phyloP scores from a whole-genome alignment of 257 asterid species.

The Fraxinus quadrangulata region DNA sequence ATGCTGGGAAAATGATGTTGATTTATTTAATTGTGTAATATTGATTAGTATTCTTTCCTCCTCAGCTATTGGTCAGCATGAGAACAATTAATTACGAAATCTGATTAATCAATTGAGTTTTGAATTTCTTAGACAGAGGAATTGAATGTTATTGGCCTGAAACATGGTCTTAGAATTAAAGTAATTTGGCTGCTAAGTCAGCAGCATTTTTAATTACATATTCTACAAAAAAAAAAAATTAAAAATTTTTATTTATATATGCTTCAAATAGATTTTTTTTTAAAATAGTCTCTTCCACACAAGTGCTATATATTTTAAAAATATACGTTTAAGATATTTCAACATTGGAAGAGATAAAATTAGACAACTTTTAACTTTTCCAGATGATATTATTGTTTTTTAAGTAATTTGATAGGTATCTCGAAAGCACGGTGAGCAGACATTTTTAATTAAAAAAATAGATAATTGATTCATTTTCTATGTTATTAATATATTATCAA shows the following conservation, averaged over 20 bases:
- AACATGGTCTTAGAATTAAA: conserved; percentile 17
- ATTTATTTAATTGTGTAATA: conserved; percentile 15
- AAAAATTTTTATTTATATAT: too few species aligned
- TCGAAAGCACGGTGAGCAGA: too few species aligned
- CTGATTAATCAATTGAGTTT: neutral
- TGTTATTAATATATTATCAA: too few species aligned
- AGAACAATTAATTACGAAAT: conserved; percentile 7
- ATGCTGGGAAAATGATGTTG: conserved; percentile 34
- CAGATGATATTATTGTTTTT: too few species aligned
- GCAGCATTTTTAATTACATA: conserved; percentile 5
- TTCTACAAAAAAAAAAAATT: too few species aligned
- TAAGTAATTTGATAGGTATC: too few species aligned
- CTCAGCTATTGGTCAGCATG: conserved; percentile 45
- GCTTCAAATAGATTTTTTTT: too few species aligned
- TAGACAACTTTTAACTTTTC: too few species aligned
- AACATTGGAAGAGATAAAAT: too few species aligned
- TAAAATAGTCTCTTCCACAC: too few species aligned
- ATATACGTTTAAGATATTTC: too few species aligned
- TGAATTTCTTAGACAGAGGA: neutral
- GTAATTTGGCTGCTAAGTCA: conserved; percentile 29
- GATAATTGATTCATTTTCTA: neutral
- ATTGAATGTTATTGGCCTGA: neutral
- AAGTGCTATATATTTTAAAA: too few species aligned
- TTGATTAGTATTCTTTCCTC: conserved; percentile 29
- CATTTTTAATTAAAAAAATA: neutral